Evolutionary conservation across 768 basidiomycete species (phyloP), one percentile per base, ranked within the genome.

Genomic region (Boletus patriciae): DNA sequence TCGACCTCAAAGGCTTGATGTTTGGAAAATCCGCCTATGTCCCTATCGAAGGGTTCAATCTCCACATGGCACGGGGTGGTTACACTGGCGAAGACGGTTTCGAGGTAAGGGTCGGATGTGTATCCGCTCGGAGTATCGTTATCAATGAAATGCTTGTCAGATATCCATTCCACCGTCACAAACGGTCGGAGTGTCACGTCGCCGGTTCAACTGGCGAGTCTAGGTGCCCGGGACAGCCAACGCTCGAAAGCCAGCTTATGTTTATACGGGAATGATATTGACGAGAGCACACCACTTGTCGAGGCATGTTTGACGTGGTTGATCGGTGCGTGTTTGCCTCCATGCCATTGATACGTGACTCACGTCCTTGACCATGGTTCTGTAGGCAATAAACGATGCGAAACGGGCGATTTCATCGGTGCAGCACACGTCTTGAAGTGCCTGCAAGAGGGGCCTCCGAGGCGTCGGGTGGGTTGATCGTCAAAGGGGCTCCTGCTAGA

Each of bases 81-180:
- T 99, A 99, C 74, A 98, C 97, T 0, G 97, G 97, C 12, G 97
- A 99, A 75, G 97, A 99, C 72, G 97, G 97, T 0, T 98, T 99
- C 62, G 97, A 99, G 80, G 93, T 86, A 23, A 37, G 45, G 6
- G 9, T 21, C 13, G 31, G 44, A 12, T 34, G 21, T 18, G 27
- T n/a, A 29, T 37, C n/a, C 9, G 9, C n/a, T n/a, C n/a, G n/a
- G n/a, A n/a, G n/a, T n/a, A n/a, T n/a, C n/a, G n/a, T n/a, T n/a
- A n/a, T n/a, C n/a, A n/a, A n/a, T n/a, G n/a, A n/a, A n/a, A n/a
- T n/a, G n/a, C n/a, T n/a, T n/a, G n/a, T n/a, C n/a, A n/a, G n/a
- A n/a, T n/a, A n/a, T n/a, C n/a, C n/a, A n/a, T n/a, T n/a, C n/a
- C n/a, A n/a, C n/a, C n/a, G n/a, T n/a, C n/a, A n/a, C n/a, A n/a